Base-by-base conservation (phyloP, 202 grass and related monocot genomes). In the Saccharum hybrid region DNA sequence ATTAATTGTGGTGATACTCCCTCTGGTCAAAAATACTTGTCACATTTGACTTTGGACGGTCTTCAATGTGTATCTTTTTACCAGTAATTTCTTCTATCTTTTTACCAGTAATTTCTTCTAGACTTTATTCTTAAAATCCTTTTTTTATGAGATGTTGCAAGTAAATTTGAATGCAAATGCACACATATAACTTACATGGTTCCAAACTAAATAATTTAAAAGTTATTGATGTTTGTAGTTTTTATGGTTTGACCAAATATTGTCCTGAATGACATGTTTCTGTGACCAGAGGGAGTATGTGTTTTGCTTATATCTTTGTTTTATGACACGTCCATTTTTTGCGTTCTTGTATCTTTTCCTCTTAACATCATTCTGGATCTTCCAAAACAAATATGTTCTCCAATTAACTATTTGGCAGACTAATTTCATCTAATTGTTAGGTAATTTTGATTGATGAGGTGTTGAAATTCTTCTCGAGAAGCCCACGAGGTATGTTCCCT, bases 361-460 rank as follows among this genome's bases (percentile, higher is more conserved):
- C 78, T 31, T 65, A 45, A 28, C 45, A 10, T 61, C n/a, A 61
- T 61, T 23, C 56, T 0, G 0, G 57, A 23, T 61, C 21, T 61
- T 23, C 5, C 21, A 23, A 61, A 56, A 56, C 52, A 56, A 56
- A 56, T 45, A 83, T 12, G 8, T 82, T 90, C 56, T 82, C 52
- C 23, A 80, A 70, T 36, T 65, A 45, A 26, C 23, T 84, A 28
- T 41, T 70, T 70, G 36, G 63, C 46, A 51, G 52, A 75, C 40
- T 71, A 71, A 68, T 63, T 70, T 72, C 12, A 1, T 46, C 12
- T 59, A 28, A 75, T 52, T 84, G 38, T 68, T 81, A 99, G 96
- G 96, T 99, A 76, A 93, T 99, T 75, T 82, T 99, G 57, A 99
- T 99, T 64, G 96, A 99, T 64, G 96, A 99, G 72, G 82, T 99